These are phyloP conservation scores for Chlamydomonas urium DNA, from an alignment of 139 green algal species.

Conservation along the genomic window DNA sequence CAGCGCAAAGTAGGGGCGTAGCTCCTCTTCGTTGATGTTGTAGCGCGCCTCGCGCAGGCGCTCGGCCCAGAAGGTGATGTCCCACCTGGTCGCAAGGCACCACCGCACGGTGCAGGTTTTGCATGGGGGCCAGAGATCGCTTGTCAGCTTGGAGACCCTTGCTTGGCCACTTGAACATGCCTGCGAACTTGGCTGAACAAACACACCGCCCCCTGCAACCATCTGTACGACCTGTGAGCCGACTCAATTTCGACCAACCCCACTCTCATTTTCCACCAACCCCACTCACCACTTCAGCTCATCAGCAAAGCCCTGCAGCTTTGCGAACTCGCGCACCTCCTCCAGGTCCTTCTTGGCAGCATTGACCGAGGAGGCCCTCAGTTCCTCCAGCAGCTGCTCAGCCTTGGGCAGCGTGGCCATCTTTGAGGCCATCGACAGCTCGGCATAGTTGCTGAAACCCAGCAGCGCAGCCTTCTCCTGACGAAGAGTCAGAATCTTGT, in stretches of 20 bases:
- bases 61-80: constrained; percentile 89
- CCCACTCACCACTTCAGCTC: constrained; percentile 64
- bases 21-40: constrained; percentile 86
- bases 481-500: constrained; percentile 66
- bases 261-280: too few relatives aligned
- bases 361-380: constrained; percentile 63
- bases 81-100: too few relatives aligned
- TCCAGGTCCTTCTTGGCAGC: constrained; percentile 70
- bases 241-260: too few relatives aligned
- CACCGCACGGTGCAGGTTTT: too few relatives aligned
- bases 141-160: too few relatives aligned
- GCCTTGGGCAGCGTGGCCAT: constrained; percentile 79
- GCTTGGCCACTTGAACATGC: too few relatives aligned
- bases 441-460: constrained; percentile 79
- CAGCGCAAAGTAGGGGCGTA: constrained; percentile 92
- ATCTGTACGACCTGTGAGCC: background rate
- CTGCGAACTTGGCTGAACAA: too few relatives aligned
- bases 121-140: too few relatives aligned
- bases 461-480: constrained; percentile 88
- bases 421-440: constrained; percentile 82
- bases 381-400: constrained; percentile 81
- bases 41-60: constrained; percentile 77
- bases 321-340: constrained; percentile 54
- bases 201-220: too few relatives aligned
- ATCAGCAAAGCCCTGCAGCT: constrained; percentile 42